Conservation (phyloP, 805 yeast species). For the Suhomyces prunicola region DNA sequence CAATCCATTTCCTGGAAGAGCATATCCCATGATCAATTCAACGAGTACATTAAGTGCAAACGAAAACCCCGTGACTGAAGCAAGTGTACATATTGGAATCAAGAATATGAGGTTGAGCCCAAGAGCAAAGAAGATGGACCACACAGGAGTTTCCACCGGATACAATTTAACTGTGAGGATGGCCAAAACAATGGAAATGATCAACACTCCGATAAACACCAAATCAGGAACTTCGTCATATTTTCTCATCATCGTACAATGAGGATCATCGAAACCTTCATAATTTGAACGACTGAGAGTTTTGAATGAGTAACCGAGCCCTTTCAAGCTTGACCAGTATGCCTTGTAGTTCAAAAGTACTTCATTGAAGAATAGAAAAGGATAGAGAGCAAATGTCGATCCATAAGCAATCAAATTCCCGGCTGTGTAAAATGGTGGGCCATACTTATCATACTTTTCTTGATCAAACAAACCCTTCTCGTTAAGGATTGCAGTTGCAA, state of each 20-base stretch:
- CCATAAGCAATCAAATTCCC: constrained; percentile 15
- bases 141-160: constrained; percentile 52
- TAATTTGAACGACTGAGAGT: constrained; percentile 12
- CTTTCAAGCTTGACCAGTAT: not conserved
- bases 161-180: constrained; percentile 28
- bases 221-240: constrained; percentile 24
- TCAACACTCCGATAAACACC: constrained; percentile 19
- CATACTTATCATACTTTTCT: constrained; percentile 11
- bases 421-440: constrained; percentile 19
- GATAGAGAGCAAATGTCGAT: constrained; percentile 18
- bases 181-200: constrained; percentile 20
- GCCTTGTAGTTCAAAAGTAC: constrained; percentile 5
- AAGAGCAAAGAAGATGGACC: constrained; percentile 55
- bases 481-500: constrained; percentile 12
- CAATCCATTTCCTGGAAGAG: constrained; percentile 52
- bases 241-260: constrained; percentile 21
- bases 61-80: constrained; percentile 46
- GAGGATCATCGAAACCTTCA: constrained; percentile 22
- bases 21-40: constrained; percentile 56
- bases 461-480: constrained; percentile 10
- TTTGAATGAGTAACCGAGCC: not conserved
- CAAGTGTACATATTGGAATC: constrained; percentile 49
- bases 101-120: constrained; percentile 50
- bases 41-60: constrained; percentile 52
- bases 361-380: constrained; percentile 17